Evolutionary conservation across 257 asterid genomes (phyloP), one percentile per base, ranked within the genome.

Genomic region (Buddleja alternifolia): DNA sequence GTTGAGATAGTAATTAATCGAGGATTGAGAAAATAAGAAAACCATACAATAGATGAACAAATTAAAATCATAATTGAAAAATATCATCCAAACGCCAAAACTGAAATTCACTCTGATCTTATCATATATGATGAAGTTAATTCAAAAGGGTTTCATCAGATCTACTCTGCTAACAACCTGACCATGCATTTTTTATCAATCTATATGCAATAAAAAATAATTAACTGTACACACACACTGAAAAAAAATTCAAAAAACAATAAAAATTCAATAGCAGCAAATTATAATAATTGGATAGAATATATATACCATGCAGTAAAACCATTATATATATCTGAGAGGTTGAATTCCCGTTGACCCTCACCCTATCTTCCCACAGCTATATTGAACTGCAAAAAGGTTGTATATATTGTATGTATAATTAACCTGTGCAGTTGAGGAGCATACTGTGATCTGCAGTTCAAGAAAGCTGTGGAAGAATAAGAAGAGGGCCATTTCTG

Each of bases 391-490:
- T 75, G 77, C 92, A 63, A 45, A 60, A 45, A 7, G 67, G 25
- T 41, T 58, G 42, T 7, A 0, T 5, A 3, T 4, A 25, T 29
- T 61, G 41, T 54, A n/a, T n/a, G n/a, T n/a, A n/a, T n/a, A n/a
- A n/a, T n/a, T n/a, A n/a, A n/a, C n/a, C n/a, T n/a, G n/a, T n/a
- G n/a, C n/a, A n/a, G 55, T 66, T 10, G 63, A 15, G 45, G 52
- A 8, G 10, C 55, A 24, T 53, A 58, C 77, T 55, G 73, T 54
- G 70, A 44, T 74, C 46, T 78, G 80, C 80, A 86, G 97, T 91
- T 91, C 97, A 91, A 91, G 97, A 91, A 91, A 91, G 96, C 97
- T 85, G 97, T 91, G 97, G 97, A 88, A 88, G 75, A 82, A 75
- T 70, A 91, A 78, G 82, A 79, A 82, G 82, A 81, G 89, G 68